These are phyloP conservation scores for Brassica rapa DNA, from an alignment of 345 rosid species.

Conservation along the genomic window DNA sequence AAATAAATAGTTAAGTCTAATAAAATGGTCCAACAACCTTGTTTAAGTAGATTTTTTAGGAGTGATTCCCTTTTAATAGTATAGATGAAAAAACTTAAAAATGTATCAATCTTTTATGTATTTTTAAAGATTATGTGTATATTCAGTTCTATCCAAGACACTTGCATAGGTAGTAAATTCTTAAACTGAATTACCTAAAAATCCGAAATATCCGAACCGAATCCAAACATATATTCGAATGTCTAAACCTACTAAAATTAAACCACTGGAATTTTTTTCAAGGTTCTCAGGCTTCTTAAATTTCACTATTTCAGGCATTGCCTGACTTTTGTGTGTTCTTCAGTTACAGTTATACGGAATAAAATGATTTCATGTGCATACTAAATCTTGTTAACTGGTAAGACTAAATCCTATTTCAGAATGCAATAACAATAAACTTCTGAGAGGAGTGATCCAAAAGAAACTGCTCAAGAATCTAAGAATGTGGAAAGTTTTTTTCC, in stretches of 20 bases:
- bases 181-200: no score
- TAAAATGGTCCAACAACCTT: no score
- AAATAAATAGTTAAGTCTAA: no score
- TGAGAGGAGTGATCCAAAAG: conserved; percentile 21
- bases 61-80: no score
- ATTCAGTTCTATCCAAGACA: no score
- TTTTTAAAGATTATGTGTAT: no score
- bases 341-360: not conserved
- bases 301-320: not conserved
- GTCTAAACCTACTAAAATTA: not conserved
- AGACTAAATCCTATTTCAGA: conserved; percentile 28
- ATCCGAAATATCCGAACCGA: no score
- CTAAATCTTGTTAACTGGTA: conserved; percentile 5
- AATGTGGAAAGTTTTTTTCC: conserved; percentile 16
- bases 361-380: not conserved
- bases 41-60: no score
- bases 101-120: no score
- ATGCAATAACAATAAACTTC: conserved; percentile 15
- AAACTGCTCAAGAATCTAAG: conserved; percentile 21
- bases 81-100: no score
- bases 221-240: not conserved
- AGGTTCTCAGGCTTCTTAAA: not conserved
- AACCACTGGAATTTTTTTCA: not conserved
- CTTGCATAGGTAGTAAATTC: no score
- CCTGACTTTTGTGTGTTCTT: not conserved